phyloP scores from a whole-genome alignment of 2,329 filamentous ascomycete genomes.

The Diaporthe australafricana region DNA sequence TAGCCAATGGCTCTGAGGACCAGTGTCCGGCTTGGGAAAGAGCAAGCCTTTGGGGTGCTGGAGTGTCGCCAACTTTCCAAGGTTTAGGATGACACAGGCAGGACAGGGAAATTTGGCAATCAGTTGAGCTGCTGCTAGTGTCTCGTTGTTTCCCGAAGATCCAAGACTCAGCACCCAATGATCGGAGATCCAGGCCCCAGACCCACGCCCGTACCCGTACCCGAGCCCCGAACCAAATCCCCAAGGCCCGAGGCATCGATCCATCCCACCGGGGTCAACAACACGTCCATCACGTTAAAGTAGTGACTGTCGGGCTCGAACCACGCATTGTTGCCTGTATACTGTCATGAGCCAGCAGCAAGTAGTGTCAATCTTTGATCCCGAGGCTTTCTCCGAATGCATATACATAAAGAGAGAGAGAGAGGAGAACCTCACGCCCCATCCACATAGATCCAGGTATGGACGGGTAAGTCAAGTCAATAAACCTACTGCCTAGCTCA shows the following conservation, averaged over 20 bases:
- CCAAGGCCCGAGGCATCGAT: neutral
- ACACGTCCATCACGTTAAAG: neutral
- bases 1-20: conserved; percentile 3
- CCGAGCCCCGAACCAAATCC: neutral
- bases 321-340: neutral
- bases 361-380: neutral
- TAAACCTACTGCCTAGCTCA: neutral
- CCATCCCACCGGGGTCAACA: no score
- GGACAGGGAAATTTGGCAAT: neutral
- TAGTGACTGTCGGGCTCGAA: neutral
- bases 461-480: conserved; percentile 11
- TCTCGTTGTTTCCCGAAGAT: neutral
- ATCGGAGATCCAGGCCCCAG: neutral
- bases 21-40: conserved; percentile 9
- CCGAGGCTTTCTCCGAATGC: neutral
- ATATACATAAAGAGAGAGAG: no score
- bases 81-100: neutral
- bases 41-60: conserved; percentile 3
- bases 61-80: conserved; percentile 4
- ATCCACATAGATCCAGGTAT: neutral
- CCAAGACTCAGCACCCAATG: neutral
- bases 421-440: neutral
- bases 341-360: neutral
- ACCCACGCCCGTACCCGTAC: no score
- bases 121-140: neutral